Percentiles rank a stretch among this genome's conserved stretches.
Conservation (phyloP, 1,139 yeast genomes). For the Arxiozyma slooffiae region DNA sequence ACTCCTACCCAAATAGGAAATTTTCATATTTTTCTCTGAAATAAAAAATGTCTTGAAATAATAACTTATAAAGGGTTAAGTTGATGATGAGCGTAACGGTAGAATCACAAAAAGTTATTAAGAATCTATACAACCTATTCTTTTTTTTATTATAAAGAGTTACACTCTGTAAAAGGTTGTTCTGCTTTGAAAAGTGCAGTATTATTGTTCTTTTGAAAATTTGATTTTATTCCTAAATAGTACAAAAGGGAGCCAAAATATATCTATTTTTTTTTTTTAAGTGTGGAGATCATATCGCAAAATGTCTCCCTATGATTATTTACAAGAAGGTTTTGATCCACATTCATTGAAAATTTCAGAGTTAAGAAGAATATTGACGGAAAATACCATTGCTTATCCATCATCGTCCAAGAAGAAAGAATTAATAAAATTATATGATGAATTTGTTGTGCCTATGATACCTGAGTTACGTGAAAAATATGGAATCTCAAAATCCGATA, state of each 20-base stretch:
- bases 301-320: background rate
- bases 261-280: background rate
- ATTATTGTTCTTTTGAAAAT: too few relatives aligned
- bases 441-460: slow-evolving; percentile 32
- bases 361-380: slow-evolving; percentile 50
- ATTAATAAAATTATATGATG: slow-evolving; percentile 44
- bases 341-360: slow-evolving; percentile 51
- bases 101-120: too few relatives aligned
- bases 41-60: too few relatives aligned
- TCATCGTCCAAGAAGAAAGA: slow-evolving; percentile 56
- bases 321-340: slow-evolving; percentile 43
- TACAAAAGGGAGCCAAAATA: background rate
- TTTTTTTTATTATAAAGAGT: too few relatives aligned
- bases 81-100: too few relatives aligned
- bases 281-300: background rate
- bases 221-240: too few relatives aligned
- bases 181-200: too few relatives aligned
- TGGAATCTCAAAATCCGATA: background rate
- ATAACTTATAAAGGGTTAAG: too few relatives aligned
- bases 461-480: slow-evolving; percentile 15
- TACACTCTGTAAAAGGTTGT: too few relatives aligned
- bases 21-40: background rate
- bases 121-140: too few relatives aligned
- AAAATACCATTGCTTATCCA: slow-evolving; percentile 47
- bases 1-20: background rate